Conservation (phyloP, 768 basidiomycete species). For the Tylopilus plumbeoviolaceoides region DNA sequence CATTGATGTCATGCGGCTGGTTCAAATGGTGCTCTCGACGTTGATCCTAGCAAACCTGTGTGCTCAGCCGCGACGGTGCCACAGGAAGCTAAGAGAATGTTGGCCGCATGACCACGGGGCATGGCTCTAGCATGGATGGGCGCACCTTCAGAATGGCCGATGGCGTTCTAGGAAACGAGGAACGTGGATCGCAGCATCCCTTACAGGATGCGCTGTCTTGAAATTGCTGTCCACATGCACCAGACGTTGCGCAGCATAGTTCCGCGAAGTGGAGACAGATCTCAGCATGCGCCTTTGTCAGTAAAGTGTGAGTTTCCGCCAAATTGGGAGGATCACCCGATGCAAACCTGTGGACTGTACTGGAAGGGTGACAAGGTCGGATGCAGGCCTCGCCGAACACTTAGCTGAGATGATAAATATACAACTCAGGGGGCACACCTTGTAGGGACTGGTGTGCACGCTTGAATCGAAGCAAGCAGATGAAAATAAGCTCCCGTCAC, state of each 20-base stretch:
- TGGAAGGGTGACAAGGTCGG: neutral
- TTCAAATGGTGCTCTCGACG: neutral
- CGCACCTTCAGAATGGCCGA: neutral
- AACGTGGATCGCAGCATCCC: neutral
- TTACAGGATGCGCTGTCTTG: neutral
- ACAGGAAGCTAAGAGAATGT: neutral
- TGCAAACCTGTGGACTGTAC: neutral
- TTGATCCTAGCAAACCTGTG: neutral
- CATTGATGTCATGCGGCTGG: neutral
- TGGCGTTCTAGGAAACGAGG: neutral
- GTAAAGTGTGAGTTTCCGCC: neutral
- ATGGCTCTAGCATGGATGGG: neutral
- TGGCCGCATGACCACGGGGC: neutral
- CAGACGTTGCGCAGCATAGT: neutral
- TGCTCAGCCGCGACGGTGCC: neutral
- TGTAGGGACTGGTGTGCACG: too few relatives aligned
- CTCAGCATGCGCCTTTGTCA: neutral
- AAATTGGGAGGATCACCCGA: neutral
- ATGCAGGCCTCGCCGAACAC: neutral
- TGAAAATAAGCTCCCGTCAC: too few relatives aligned
- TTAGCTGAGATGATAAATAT: too few relatives aligned
- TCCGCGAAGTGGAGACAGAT: neutral
- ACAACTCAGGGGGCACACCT: too few relatives aligned
- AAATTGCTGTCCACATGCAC: too few relatives aligned
- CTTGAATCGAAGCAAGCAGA: too few relatives aligned